A percentile compares a stretch with the other conserved stretches of the same genome.
phyloP scores from a whole-genome alignment of 805 yeast genomes.

The Zygosaccharomyces rouxii region DNA sequence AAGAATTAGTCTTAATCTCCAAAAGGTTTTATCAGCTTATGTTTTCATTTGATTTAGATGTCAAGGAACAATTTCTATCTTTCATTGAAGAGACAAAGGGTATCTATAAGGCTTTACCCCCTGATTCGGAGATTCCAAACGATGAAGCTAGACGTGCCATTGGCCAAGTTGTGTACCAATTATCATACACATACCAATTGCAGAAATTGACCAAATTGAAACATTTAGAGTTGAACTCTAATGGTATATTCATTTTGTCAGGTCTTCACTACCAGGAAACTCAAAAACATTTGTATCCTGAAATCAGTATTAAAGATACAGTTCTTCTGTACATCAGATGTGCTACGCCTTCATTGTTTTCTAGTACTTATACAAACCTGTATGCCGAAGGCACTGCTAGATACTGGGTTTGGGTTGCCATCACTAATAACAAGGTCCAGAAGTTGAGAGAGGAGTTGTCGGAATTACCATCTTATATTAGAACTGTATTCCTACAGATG shows the following conservation, averaged over 20 bases:
- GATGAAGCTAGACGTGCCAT: slow-evolving; percentile 34
- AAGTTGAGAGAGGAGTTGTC: slow-evolving; percentile 18
- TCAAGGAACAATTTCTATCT: slow-evolving; percentile 39
- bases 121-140: slow-evolving; percentile 28
- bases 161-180: slow-evolving; percentile 36
- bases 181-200: slow-evolving; percentile 36
- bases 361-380: slow-evolving; percentile 20
- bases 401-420: slow-evolving; percentile 39
- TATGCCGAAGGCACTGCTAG: slow-evolving; percentile 31
- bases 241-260: slow-evolving; percentile 34
- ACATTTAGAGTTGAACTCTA: slow-evolving; percentile 30
- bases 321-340: slow-evolving; percentile 42
- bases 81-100: slow-evolving; percentile 37
- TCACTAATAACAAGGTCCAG: slow-evolving; percentile 22
- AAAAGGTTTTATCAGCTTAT: slow-evolving; percentile 48
- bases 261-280: slow-evolving; percentile 24
- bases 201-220: slow-evolving; percentile 30
- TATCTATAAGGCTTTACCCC: slow-evolving; percentile 39
- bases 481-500: slow-evolving; percentile 40
- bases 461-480: slow-evolving; percentile 33
- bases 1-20: slow-evolving; percentile 32
- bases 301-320: slow-evolving; percentile 27
- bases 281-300: slow-evolving; percentile 16
- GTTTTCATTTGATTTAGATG: slow-evolving; percentile 61
- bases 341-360: slow-evolving; percentile 38